Base-by-base conservation (phyloP, 2,329 filamentous ascomycete genomes). In the Fusarium falciforme region DNA sequence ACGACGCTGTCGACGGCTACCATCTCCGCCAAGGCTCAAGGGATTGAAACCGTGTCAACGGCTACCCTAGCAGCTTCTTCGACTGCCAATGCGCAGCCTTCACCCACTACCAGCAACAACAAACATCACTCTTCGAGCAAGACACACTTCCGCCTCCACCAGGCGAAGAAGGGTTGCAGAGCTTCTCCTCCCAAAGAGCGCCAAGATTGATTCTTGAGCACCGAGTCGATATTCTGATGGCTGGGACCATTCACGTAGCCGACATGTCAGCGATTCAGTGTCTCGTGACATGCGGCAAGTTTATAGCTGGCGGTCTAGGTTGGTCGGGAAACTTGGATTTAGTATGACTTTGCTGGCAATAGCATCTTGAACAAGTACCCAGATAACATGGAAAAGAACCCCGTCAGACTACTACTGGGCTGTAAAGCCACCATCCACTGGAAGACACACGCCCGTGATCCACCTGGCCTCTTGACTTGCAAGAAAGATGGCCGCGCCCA, bases 341-440 rank as follows among this genome's bases (percentile, higher is more conserved):
- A 42, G 40, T 22, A 42, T 22, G n/a, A 6, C n/a, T 42, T 22
- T 42, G 11, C 40, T 42, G n/a, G 20, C 11, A 42, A 42, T 14
- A 40, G n/a, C n/a, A 22, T 42, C 40, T 42, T 42, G 40, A 40
- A 40, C 38, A 40, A 20, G 38, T 40, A 40, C 14, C 14, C 16
- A 17, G 35, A 16, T 14, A 36, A 36, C 35, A 36, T 36, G 17
- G 35, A 36, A 16, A 8, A 17, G n/a, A 42, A 42, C 40, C 11
- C 40, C 6, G 11, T 8, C 11, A 22, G 4, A 44, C 2, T 5
- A 0, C 11, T 36, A 80, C 63, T 78, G 76, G 11, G 82, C 81
- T 0, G 82, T 84, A 6, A 79, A 81, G 1, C 84, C 84, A 2
- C 83, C 84, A 63, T 85, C 84, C 0, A 85, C 82, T 0, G 83